These are phyloP conservation scores for Fusarium drepaniforme DNA, from an alignment of 2,329 filamentous ascomycete species.

Conservation along the genomic window DNA sequence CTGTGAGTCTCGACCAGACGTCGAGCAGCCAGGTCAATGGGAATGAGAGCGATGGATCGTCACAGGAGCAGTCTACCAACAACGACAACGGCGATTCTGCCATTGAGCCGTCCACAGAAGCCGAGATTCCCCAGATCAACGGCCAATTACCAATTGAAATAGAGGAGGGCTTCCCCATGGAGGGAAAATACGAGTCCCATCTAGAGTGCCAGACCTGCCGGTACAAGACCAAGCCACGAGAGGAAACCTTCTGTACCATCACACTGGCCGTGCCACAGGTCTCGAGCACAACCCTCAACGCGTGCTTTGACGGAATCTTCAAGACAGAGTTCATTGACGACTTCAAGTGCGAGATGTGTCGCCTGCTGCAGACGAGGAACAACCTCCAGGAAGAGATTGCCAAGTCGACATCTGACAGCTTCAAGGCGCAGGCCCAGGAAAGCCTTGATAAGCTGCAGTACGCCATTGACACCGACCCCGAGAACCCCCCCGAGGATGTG, in stretches of 20 bases:
- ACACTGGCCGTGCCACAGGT: conserved; percentile 92
- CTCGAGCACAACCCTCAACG: conserved; percentile 82
- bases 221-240: conserved; percentile 87
- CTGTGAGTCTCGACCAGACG: conserved; percentile 28
- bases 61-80: conserved; percentile 17
- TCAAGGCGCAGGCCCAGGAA: conserved; percentile 63
- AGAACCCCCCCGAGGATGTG: conserved; percentile 78
- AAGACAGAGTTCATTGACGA: conserved; percentile 97
- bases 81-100: conserved; percentile 33
- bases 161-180: conserved; percentile 87
- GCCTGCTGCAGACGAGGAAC: conserved; percentile 82
- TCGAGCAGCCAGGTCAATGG: conserved; percentile 38
- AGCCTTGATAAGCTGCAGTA: conserved; percentile 75
- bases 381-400: conserved; percentile 71
- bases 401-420: conserved; percentile 64
- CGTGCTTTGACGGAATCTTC: conserved; percentile 93
- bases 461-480: conserved; percentile 85
- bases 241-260: conserved; percentile 90
- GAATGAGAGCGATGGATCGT: conserved; percentile 14
- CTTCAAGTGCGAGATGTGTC: conserved; percentile 94
- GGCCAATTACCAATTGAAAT: conserved; percentile 53
- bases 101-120: conserved; percentile 39
- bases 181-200: conserved; percentile 93
- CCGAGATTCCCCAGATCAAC: conserved; percentile 34
- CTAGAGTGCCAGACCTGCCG: conserved; percentile 92